phyloP scores from a whole-genome alignment of 352 stramenopile genomes.

The Blastocystis sp. region DNA sequence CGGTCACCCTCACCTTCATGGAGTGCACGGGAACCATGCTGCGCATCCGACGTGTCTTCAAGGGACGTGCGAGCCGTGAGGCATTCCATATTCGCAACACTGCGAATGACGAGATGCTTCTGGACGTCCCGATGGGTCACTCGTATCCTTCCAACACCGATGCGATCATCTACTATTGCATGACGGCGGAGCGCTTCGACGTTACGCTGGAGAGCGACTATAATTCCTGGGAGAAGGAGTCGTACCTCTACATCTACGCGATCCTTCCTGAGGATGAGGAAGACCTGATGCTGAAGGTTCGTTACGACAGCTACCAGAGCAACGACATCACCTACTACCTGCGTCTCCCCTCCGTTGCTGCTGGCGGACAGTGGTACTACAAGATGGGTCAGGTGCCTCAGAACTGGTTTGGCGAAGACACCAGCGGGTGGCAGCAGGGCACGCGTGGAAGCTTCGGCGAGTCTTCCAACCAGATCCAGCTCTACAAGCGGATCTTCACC shows the following conservation, averaged over 20 bases:
- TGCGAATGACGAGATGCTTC: background rate
- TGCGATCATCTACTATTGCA: background rate
- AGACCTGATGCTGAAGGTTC: background rate
- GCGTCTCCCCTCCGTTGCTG: too few species aligned
- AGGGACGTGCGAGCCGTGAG: background rate
- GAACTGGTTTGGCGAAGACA: background rate
- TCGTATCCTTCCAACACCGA: background rate
- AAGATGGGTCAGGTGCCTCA: constrained; percentile 8
- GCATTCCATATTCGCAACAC: background rate
- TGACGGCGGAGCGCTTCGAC: background rate
- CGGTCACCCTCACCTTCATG: background rate
- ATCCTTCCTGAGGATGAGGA: background rate
- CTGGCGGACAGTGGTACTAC: background rate
- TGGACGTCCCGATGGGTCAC: background rate
- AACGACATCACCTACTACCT: too few species aligned
- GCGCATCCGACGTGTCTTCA: background rate
- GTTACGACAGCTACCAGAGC: background rate
- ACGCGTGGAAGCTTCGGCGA: constrained; percentile 8
- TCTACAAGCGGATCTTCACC: constrained; percentile 36
- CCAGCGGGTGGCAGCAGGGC: background rate
- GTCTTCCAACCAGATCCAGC: constrained; percentile 44
- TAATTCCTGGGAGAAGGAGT: background rate
- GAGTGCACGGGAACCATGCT: constrained; percentile 23
- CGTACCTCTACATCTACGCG: background rate
- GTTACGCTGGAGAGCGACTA: background rate